Evolutionary conservation across 192 early-diverging fungal species (phyloP), one percentile per base, ranked within the genome.

Genomic region (Rhizoclosmatium globosum): DNA sequence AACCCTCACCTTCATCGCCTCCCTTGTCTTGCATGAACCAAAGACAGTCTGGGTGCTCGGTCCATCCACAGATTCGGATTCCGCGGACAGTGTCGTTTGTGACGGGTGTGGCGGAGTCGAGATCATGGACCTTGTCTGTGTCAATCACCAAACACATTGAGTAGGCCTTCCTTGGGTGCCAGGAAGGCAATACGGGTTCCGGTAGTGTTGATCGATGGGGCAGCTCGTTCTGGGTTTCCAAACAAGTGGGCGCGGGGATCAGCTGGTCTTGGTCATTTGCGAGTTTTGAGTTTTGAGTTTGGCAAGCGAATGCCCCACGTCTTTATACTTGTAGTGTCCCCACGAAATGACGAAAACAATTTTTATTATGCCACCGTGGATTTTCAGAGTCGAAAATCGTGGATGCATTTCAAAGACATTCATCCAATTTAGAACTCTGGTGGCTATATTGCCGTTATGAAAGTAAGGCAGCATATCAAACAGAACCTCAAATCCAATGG

Each of bases 51-150:
- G 78, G 65, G 64, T 75, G 64, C 21, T 67, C 68, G 15, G 80
- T 84, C 83, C 83, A 84, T 19, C n/a, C n/a, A 47, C 42, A 84
- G n/a, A 38, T 23, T 69, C 76, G 15, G 1, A 84, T 82, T 39
- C 81, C 82, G 31, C 76, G 60, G 50, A 45, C 65, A n/a, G 64
- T 82, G 39, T 79, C 81, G 57, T 82, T 72, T 13, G 82, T 84
- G 45, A 83, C 79, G 23, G 65, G 57, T 41, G 53, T 82, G 2
- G 81, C 81, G 50, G 68, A 19, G 46, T 43, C 43, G 43, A 78
- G 59, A 61, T 83, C 58, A 13, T 44, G n/a, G 19, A 60, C 60
- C 21, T 64, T 38, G 11, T 47, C 43, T 4, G 45, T 4, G 44
- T 19, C 41, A 38, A 74, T 47, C 46, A 83, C 38, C n/a, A 47